These are phyloP conservation scores for Coniochaeta pulveracea DNA, from an alignment of 2,329 filamentous ascomycete genomes.

Conservation along the genomic window DNA sequence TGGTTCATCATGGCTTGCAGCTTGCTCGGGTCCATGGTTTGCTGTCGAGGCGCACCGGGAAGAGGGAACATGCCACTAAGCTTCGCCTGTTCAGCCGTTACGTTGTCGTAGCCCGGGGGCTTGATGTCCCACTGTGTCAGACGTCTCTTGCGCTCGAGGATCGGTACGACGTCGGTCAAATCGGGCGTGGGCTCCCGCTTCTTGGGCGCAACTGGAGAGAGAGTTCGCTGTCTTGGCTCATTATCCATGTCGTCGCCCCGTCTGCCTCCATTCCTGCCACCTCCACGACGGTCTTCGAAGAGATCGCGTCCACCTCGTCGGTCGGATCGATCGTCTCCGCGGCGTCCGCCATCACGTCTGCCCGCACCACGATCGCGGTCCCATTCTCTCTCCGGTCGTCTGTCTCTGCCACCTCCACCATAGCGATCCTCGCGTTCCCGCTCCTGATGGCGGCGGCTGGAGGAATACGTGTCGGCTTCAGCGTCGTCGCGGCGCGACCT, in stretches of 20 bases:
- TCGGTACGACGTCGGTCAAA: constrained; percentile 71
- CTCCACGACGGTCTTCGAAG: constrained; percentile 53
- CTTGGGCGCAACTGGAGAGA: constrained; percentile 64
- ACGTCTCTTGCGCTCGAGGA: constrained; percentile 79
- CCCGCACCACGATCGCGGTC: constrained; percentile 54
- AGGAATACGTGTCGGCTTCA: constrained; percentile 72
- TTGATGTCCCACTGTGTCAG: constrained; percentile 99
- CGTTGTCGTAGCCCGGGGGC: constrained; percentile 93
- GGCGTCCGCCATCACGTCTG: constrained; percentile 36
- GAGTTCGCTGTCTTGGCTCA: constrained; percentile 51
- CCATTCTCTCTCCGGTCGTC: constrained; percentile 59
- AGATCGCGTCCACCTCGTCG: constrained; percentile 41
- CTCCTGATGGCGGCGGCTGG: constrained; percentile 84
- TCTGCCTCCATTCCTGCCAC: constrained; percentile 44
- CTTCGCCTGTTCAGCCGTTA: constrained; percentile 97
- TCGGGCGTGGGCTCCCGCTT: constrained; percentile 95
- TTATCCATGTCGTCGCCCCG: constrained; percentile 24
- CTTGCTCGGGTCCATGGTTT: constrained; percentile 88
- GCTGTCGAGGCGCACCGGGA: constrained; percentile 86
- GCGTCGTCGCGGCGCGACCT: constrained; percentile 62
- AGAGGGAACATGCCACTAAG: constrained; percentile 98
- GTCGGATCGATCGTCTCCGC: constrained; percentile 50
- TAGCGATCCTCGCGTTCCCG: constrained; percentile 91
- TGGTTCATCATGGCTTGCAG: constrained; percentile 94
- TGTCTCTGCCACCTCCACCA: constrained; percentile 36